phyloP scores from a whole-genome alignment of 768 basidiomycete genomes.

The Sporobolomyces roseus region DNA sequence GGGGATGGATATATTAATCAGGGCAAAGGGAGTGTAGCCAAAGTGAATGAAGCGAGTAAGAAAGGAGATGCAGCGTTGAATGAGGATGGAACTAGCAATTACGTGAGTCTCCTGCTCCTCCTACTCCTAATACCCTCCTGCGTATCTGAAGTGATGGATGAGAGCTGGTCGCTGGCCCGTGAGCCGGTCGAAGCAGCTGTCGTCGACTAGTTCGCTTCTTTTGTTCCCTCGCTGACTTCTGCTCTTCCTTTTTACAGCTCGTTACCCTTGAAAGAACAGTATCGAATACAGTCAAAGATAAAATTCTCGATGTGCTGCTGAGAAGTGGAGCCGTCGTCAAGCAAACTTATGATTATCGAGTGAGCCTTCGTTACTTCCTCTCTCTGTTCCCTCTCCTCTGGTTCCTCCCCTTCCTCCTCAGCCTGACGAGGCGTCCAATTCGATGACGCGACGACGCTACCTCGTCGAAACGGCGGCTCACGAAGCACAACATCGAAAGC shows the following conservation, averaged over 20 bases:
- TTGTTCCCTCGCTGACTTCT: neutral
- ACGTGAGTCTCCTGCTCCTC: conserved; percentile 13
- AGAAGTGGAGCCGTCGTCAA: conserved; percentile 29
- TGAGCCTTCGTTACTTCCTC: neutral
- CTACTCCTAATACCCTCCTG: no score
- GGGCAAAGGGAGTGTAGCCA: no score
- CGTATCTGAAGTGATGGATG: no score
- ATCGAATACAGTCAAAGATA: conserved; percentile 31
- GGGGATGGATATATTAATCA: neutral
- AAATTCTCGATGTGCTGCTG: conserved; percentile 29
- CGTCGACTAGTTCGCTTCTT: neutral
- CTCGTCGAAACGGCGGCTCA: no score
- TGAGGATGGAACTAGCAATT: neutral
- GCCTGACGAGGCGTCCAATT: no score
- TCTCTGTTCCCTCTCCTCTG: neutral
- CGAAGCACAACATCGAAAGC: no score
- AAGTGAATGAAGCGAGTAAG: neutral
- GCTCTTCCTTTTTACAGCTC: no score
- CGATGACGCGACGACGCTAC: no score
- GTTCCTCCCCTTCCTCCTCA: neutral
- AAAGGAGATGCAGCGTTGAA: neutral
- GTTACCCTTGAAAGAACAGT: conserved; percentile 30
- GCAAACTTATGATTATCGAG: conserved; percentile 30
- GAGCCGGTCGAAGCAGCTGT: no score
- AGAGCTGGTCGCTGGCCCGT: no score